phyloP scores from a whole-genome alignment of 306 rosid genomes.

The Cajanus cajan region DNA sequence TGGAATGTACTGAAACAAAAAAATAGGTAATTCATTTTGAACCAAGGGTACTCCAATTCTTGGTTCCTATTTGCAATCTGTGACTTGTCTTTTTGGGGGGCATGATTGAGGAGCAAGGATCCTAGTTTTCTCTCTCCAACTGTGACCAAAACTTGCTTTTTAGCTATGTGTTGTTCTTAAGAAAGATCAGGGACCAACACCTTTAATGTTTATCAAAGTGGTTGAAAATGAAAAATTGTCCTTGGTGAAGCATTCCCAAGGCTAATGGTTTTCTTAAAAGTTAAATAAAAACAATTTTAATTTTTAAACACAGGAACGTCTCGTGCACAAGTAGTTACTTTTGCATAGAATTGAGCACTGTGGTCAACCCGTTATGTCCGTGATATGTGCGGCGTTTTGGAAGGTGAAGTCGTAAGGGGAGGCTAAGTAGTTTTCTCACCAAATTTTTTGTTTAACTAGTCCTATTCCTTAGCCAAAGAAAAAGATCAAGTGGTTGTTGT shows the following conservation, averaged over 20 bases:
- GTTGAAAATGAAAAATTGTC: background rate
- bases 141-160: conserved; percentile 28
- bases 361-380: conserved; percentile 29
- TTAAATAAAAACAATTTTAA: background rate
- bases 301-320: background rate
- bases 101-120: conserved; percentile 19
- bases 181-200: conserved; percentile 37
- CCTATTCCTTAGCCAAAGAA: conserved; percentile 23
- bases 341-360: background rate
- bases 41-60: background rate
- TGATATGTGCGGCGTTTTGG: conserved; percentile 2
- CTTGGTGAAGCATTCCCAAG: conserved; percentile 19
- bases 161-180: conserved; percentile 33
- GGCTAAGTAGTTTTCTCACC: background rate
- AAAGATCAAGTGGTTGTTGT: conserved; percentile 40
- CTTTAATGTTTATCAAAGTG: conserved; percentile 36
- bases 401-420: background rate
- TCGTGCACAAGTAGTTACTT: conserved; percentile 3
- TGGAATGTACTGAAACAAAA: background rate
- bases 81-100: conserved; percentile 24
- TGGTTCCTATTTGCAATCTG: conserved; percentile 7
- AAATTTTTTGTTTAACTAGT: background rate
- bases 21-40: background rate
- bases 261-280: conserved; percentile 35
- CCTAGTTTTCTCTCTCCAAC: conserved; percentile 16